Conservation (phyloP, 2,329 filamentous ascomycete species). For the Neofusicoccum sp. region DNA sequence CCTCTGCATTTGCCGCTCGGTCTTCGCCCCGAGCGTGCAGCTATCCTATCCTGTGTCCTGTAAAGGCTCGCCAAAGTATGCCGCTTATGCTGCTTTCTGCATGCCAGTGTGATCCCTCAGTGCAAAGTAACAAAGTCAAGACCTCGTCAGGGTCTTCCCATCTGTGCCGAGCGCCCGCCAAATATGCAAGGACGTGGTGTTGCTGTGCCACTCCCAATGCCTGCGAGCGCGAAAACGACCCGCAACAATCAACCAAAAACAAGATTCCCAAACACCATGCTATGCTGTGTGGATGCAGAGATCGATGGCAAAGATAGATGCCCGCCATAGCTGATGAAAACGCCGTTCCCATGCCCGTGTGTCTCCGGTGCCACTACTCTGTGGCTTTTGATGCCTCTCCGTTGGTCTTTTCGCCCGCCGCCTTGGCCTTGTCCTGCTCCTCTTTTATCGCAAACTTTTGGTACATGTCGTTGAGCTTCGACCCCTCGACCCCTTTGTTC, state of each 20-base stretch:
- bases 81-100: constrained; percentile 15
- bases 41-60: background rate
- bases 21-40: too few species aligned
- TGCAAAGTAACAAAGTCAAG: background rate
- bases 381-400: constrained; percentile 18
- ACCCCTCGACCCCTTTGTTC: constrained; percentile 30
- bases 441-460: constrained; percentile 26
- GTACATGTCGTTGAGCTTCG: constrained; percentile 42
- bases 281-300: constrained; percentile 21
- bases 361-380: constrained; percentile 1
- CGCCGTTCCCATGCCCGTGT: constrained; percentile 18
- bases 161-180: constrained; percentile 17
- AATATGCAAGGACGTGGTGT: constrained; percentile 16
- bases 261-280: constrained; percentile 19
- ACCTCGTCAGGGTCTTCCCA: constrained; percentile 3
- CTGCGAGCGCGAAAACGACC: background rate
- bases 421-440: constrained; percentile 8
- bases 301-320: constrained; percentile 15
- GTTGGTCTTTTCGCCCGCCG: constrained; percentile 22
- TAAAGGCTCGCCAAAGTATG: background rate
- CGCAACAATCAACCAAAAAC: background rate
- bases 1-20: too few species aligned
- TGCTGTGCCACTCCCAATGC: constrained; percentile 9
- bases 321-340: constrained; percentile 20
- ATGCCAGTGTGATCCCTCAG: background rate